Evolutionary conservation across 176 grass and related monocot species (phyloP), one percentile per base, ranked within the genome.

Genomic region (Hordeum marinum): DNA sequence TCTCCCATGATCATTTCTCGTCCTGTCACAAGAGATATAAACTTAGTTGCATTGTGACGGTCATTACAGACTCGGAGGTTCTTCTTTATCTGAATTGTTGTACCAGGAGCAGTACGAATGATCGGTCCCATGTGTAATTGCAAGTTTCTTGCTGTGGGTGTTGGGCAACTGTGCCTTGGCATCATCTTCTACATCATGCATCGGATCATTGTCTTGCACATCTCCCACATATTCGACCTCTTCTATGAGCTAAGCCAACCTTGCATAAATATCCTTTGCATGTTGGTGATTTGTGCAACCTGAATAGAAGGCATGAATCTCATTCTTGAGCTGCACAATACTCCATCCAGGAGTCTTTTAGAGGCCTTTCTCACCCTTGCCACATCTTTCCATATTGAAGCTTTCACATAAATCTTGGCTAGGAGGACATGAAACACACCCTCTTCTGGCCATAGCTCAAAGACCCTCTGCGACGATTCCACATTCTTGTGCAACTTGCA

Each of bases 141-240:
- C 92, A 35, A 98, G 88, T 76, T 88, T 98, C 92, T 98, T 91
- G 7, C 89, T 98, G 82, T 97, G 95, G 9, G 89, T 94, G 48
- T 78, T 82, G 31, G 93, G 87, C 20, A 94, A 84, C 61, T 88
- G 85, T 37, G 88, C 89, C 77, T 93, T 98, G 11, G 91, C 85
- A 79, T 98, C 90, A 63, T 97, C 86, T 81, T 97, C 94, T 73
- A 97, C 92, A 70, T 97, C 90, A 42, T 90, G 89, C 62, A 93
- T 91, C 4, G 72, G 86, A 40, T 91, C 89, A 72, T 76, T 95
- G 75, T 94, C 88, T 36, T 92, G 87, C 46, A 83, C 65, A 72
- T 98, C 94, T 7, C 95, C 95, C 0, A 72, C 90, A 83, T 72
- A 86, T 85, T 90, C 88, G 32, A 98, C 91, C 75, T 98, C 89